Conservation (phyloP, 139 green algal species). For the Ulvella scutata region DNA sequence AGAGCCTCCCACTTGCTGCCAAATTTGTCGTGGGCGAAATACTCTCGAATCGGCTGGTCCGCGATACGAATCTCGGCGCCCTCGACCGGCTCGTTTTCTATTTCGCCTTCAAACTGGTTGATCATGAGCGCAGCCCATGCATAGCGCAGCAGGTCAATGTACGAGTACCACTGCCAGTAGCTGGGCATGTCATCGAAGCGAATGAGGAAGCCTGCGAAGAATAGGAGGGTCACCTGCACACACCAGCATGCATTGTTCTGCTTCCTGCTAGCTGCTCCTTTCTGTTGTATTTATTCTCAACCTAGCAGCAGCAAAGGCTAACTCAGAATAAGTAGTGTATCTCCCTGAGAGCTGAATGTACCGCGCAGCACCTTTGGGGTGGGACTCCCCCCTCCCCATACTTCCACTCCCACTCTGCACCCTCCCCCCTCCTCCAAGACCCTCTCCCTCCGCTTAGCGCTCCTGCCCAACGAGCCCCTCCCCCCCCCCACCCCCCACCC, state of each 20-base stretch:
- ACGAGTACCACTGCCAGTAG: conserved; percentile 29
- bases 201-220: conserved; percentile 46
- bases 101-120: conserved; percentile 36
- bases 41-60: conserved; percentile 8
- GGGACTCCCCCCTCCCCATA: too few species aligned
- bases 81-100: neutral
- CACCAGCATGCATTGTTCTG: neutral
- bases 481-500: too few species aligned
- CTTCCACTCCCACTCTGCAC: too few species aligned
- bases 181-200: conserved; percentile 37
- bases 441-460: too few species aligned
- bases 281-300: too few species aligned
- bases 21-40: conserved; percentile 6
- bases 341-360: too few species aligned
- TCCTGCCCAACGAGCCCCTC: too few species aligned
- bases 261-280: too few species aligned
- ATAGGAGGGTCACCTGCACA: conserved; percentile 25
- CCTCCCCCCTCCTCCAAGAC: too few species aligned
- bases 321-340: too few species aligned
- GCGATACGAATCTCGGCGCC: neutral
- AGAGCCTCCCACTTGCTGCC: conserved; percentile 9
- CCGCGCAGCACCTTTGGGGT: too few species aligned
- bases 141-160: conserved; percentile 33
- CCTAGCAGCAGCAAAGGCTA: too few species aligned
- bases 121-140: conserved; percentile 31